Base-by-base conservation (phyloP, 2,329 filamentous ascomycete species). In the Penicillium concentricum region DNA sequence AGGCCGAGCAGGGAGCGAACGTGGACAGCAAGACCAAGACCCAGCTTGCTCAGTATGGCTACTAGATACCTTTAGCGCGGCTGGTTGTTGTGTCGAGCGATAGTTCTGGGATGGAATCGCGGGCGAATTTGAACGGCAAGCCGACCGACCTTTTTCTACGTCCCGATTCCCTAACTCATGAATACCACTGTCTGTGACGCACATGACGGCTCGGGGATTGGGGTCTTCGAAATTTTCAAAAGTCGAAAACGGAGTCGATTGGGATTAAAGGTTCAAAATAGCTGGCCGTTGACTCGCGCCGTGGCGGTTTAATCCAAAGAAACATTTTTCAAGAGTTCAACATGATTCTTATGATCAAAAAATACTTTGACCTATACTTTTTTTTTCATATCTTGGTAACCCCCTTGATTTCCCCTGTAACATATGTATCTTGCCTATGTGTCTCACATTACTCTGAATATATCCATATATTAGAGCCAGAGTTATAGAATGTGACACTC, bases 1-100 rank as follows among this genome's bases (percentile, higher is more conserved):
- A 96, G 78, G 92, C 93, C 73, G 89, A 96, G 88, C 93, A 93
- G 89, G 90, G 84, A 79, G 91, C 92, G 71, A 87, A 86, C 78
- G 87, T 93, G 79, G 88, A 93, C 82, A 82, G 85, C 78, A 92
- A 94, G 87, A 91, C 89, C 78, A 86, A 88, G 81, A 84, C 89
- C 84, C 88, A 94, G 81, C 89, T 97, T 78, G 90, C 90, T 82
- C 82, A 87, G 75, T 91, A 85, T 82, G 93, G 92, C 79, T 96
- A 96, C 87, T 97, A 96, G 72, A 76, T 74, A 73, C 69, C 69
- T 74, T 59, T 60, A 60, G 67, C 62, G 69, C 68, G 69, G 70
- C 68, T 68, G 73, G 72, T 73, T 75, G 69, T 72, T 73, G 70
- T 74, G 70, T 71, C 67, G 69, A 63, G 67, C 72, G 69, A 72